phyloP scores from a whole-genome alignment of 1,284 basidiomycete genomes.

The Cryptococcus wingfieldii region DNA sequence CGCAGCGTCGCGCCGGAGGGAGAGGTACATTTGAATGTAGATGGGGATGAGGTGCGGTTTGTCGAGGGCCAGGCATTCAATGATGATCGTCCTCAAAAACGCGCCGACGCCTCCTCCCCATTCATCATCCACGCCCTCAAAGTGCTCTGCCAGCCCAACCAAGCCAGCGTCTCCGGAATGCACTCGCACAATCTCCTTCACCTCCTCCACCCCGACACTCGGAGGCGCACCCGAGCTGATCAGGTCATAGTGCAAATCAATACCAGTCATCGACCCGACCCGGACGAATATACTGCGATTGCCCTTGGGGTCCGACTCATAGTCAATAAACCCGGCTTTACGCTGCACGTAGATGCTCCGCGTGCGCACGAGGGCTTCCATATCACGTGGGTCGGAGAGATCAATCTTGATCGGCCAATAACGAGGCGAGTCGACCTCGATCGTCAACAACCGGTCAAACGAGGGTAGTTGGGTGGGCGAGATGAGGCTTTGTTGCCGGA shows the following conservation, averaged over 20 bases:
- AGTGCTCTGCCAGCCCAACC: conserved; percentile 68
- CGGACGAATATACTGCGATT: conserved; percentile 78
- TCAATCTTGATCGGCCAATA: conserved; percentile 91
- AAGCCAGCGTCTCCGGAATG: conserved; percentile 74
- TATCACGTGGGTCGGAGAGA: conserved; percentile 64
- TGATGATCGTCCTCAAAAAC: conserved; percentile 63
- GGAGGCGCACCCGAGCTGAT: conserved; percentile 61
- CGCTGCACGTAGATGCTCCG: conserved; percentile 89
- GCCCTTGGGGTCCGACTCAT: conserved; percentile 86
- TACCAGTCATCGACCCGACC: conserved; percentile 71
- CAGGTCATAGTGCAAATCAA: conserved; percentile 69
- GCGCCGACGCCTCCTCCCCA: conserved; percentile 53
- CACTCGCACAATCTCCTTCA: conserved; percentile 75
- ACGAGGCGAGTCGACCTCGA: conserved; percentile 82
- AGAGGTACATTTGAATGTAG: conserved; percentile 59
- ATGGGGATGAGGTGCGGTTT: conserved; percentile 71
- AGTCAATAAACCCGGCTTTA: conserved; percentile 84
- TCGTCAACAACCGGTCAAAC: conserved; percentile 68
- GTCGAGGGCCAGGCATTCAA: conserved; percentile 85
- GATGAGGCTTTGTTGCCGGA: conserved; percentile 67
- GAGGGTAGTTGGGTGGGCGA: conserved; percentile 89
- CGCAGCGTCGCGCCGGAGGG: background rate
- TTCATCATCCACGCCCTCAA: conserved; percentile 35
- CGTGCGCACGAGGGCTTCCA: conserved; percentile 63
- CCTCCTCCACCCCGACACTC: conserved; percentile 61